Conservation (phyloP, 768 basidiomycete species). For the Tulasnella sp. region DNA sequence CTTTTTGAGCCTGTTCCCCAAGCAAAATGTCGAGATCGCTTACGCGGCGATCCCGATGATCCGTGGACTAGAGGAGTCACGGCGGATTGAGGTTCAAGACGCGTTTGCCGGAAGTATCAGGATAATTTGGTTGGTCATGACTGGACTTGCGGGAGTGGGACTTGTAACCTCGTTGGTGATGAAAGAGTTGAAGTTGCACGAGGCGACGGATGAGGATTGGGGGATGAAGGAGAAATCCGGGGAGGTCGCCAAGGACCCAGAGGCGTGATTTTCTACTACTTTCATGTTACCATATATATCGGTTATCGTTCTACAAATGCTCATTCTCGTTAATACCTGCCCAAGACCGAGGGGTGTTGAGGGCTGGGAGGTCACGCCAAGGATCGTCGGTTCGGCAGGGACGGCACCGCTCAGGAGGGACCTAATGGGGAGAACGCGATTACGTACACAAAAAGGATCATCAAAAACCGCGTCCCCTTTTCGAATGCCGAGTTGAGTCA, state of each 20-base stretch:
- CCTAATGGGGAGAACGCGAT: background rate
- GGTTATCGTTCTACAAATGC: background rate
- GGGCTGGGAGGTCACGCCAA: background rate
- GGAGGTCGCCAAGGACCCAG: slow-evolving; percentile 6
- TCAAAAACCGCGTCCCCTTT: background rate
- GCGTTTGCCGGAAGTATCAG: slow-evolving; percentile 31
- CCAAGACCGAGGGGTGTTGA: background rate
- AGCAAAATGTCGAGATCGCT: slow-evolving; percentile 33
- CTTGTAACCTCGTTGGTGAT: slow-evolving; percentile 38
- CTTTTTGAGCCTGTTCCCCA: slow-evolving; percentile 39
- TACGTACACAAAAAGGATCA: background rate
- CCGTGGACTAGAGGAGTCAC: slow-evolving; percentile 17
- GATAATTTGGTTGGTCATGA: slow-evolving; percentile 34
- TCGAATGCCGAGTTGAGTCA: background rate
- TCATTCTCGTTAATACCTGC: background rate
- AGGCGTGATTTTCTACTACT: background rate
- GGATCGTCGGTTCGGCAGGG: background rate
- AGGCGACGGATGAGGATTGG: slow-evolving; percentile 36
- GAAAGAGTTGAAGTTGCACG: slow-evolving; percentile 38
- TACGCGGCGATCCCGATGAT: slow-evolving; percentile 31
- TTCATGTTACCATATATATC: background rate
- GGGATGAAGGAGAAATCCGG: slow-evolving; percentile 34
- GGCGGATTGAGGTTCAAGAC: slow-evolving; percentile 25
- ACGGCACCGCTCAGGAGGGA: background rate
- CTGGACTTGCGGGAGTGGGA: slow-evolving; percentile 42